Percentiles rank a stretch among this genome's conserved stretches.
Evolutionary conservation across 23 red algal genomes (phyloP).

Genomic region (Gracilariopsis chorda): DNA sequence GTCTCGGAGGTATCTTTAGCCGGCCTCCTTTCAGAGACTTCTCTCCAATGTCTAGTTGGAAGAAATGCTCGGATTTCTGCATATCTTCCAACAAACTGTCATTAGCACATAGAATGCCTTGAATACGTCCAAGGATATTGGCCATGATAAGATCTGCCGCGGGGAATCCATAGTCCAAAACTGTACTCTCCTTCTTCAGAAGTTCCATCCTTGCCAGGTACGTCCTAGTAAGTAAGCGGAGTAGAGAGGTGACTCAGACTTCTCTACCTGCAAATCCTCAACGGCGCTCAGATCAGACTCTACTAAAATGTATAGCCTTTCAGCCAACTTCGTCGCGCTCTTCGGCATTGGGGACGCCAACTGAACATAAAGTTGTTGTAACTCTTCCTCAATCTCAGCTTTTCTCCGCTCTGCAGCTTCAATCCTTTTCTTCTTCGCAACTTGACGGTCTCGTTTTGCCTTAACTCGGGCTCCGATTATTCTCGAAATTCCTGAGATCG

Average conservation of each 20-base stretch:
- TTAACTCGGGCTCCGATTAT: neutral
- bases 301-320: neutral
- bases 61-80: neutral
- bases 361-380: neutral
- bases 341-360: neutral
- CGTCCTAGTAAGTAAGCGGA: constrained; percentile 5
- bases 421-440: neutral
- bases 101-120: neutral
- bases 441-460: neutral
- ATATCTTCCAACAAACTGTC: neutral
- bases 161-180: constrained; percentile 18
- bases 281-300: neutral
- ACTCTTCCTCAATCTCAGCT: neutral
- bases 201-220: neutral
- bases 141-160: constrained; percentile 3
- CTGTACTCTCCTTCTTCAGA: neutral
- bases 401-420: neutral
- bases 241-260: neutral
- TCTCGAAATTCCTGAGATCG: neutral
- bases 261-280: neutral
- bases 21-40: neutral
- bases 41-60: neutral
- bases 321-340: neutral
- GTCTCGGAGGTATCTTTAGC: neutral
- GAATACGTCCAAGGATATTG: constrained; percentile 27